Evolutionary conservation across 1,139 yeast species (phyloP).

Genomic region (Pichia sp.): DNA sequence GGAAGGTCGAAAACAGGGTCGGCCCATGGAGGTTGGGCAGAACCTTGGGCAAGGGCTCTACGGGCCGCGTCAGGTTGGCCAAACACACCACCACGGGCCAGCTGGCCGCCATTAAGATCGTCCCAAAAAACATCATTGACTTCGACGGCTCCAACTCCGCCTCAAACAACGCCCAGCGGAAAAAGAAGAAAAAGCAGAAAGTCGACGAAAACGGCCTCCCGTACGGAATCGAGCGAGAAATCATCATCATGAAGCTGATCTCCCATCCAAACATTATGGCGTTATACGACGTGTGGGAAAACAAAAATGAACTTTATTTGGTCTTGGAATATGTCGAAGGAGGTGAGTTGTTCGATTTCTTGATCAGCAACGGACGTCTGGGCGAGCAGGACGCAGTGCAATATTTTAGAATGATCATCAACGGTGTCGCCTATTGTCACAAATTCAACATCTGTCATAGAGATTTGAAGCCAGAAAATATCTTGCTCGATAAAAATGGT

Average conservation of each 20-base stretch:
- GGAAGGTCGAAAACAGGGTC: slow-evolving; percentile 53
- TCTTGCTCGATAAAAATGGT: slow-evolving; percentile 58
- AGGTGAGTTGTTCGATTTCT: slow-evolving; percentile 71
- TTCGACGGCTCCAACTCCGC: slow-evolving; percentile 12
- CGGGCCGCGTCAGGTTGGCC: slow-evolving; percentile 73
- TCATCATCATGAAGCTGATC: slow-evolving; percentile 73
- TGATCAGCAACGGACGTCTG: slow-evolving; percentile 77
- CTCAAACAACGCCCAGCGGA: slow-evolving; percentile 9
- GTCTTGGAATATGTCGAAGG: slow-evolving; percentile 81
- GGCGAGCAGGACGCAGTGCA: slow-evolving; percentile 70
- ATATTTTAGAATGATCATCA: slow-evolving; percentile 68
- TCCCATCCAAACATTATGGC: slow-evolving; percentile 75
- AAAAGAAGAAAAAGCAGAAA: slow-evolving; percentile 13
- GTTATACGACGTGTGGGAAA: slow-evolving; percentile 80
- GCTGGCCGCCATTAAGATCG: slow-evolving; percentile 77
- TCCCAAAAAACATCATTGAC: slow-evolving; percentile 47
- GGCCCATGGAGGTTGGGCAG: slow-evolving; percentile 83
- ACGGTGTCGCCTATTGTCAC: slow-evolving; percentile 81
- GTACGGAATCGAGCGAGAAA: slow-evolving; percentile 79
- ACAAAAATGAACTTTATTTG: slow-evolving; percentile 65
- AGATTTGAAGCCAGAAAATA: slow-evolving; percentile 76
- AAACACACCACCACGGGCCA: slow-evolving; percentile 66
- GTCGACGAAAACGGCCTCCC: slow-evolving; percentile 45
- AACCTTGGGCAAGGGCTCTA: slow-evolving; percentile 77
- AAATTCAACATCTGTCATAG: slow-evolving; percentile 77